Base-by-base conservation (phyloP, 768 basidiomycete genomes). In the Chlorophyllum brunneum region DNA sequence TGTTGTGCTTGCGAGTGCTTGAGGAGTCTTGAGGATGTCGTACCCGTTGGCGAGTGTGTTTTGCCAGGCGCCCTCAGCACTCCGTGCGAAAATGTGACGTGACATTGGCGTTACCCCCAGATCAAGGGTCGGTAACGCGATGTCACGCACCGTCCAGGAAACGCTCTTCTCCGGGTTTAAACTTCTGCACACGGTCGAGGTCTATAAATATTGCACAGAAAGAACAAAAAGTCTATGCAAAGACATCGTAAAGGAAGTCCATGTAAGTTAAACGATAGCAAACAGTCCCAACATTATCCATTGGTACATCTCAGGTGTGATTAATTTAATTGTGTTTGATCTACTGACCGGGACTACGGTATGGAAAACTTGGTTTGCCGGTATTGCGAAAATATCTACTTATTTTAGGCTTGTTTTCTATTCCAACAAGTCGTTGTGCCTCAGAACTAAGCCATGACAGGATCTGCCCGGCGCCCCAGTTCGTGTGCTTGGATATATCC, bases 21-120 rank as follows among this genome's bases (percentile, higher is more conserved):
- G 71, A 71, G 61, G 67, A 59, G 67, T 71, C 73, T 69, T 70
- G 70, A 70, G 69, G 66, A 67, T 72, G 71, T 73, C 70, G 70
- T 65, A 66, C 68, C 65, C 71, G 72, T 70, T 71, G 70, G 65
- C 66, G 68, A 66, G 64, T 67, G 63, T 61, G 65, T 68, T 69
- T 69, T 59, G 60, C 59, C 59, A 59, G 56, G 61, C 61, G 46
- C 50, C 45, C 55, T 46, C 51, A 47, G 51, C 52, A 56, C 46
- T 48, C 61, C 71, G 73, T 75, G 73, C 55, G 70, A 70, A 70
- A 64, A 59, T 59, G 42, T 52, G 51, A 52, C 26, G 42, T 52
- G 30, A 52, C 50, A 51, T 9, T 2, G 5, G 20, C 10, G 45
- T 47, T 36, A 37, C 48, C 49, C 9, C 38, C n/a, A n/a, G n/a